phyloP scores from a whole-genome alignment of 2,329 filamentous ascomycete genomes.

The Cercospora zeae-maydis region DNA sequence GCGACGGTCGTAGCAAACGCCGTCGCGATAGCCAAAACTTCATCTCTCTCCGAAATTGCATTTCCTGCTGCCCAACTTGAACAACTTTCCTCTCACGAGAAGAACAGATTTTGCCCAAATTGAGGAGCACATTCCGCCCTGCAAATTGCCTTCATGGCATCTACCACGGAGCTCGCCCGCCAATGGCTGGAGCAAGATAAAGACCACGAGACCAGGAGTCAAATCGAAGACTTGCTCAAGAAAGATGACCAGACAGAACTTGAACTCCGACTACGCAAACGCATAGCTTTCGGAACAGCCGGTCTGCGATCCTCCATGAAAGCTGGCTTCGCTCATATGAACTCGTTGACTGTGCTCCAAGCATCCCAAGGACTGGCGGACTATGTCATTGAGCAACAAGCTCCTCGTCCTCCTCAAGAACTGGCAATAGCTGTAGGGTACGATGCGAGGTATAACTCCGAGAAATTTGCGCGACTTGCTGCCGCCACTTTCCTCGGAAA shows the following conservation, averaged over 20 bases:
- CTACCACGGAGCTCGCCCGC: constrained; percentile 41
- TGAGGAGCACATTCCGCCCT: not conserved
- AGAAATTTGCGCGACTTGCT: constrained; percentile 57
- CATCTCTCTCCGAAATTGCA: not conserved
- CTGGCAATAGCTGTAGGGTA: constrained; percentile 58
- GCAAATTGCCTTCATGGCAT: constrained; percentile 1
- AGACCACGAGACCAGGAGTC: constrained; percentile 51
- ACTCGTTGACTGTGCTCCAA: constrained; percentile 42
- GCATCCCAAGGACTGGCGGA: constrained; percentile 63
- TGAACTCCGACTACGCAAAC: constrained; percentile 50
- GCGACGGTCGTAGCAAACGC: constrained; percentile 6
- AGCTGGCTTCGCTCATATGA: constrained; percentile 56
- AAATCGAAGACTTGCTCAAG: constrained; percentile 53
- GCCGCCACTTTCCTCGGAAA: constrained; percentile 58
- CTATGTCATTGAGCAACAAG: constrained; percentile 51
- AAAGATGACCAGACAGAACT: constrained; percentile 47
- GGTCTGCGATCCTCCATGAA: constrained; percentile 63
- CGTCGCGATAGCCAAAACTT: not conserved
- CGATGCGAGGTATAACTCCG: constrained; percentile 61
- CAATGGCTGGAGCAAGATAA: constrained; percentile 59
- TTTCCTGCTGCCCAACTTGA: not conserved
- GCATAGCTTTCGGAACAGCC: constrained; percentile 61
- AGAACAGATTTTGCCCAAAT: not conserved
- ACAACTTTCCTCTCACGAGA: not conserved
- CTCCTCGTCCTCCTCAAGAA: constrained; percentile 31